phyloP scores from a whole-genome alignment of 768 basidiomycete species.

The Piloderma croceum region DNA sequence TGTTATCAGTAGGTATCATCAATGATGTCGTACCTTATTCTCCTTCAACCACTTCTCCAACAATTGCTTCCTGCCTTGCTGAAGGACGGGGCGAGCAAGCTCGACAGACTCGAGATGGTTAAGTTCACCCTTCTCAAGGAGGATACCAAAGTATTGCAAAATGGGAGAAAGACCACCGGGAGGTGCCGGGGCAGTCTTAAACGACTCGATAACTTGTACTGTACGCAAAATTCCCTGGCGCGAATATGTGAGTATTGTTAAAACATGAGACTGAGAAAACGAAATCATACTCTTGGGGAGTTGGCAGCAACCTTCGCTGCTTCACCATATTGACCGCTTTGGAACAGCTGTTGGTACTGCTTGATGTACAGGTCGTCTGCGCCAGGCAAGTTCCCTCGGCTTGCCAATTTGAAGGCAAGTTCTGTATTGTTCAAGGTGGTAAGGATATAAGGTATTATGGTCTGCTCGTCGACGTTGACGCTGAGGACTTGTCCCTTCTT shows the following conservation, averaged over 20 bases:
- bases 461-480: slow-evolving; percentile 94
- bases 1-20: slow-evolving; percentile 3
- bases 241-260: slow-evolving; percentile 7
- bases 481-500: slow-evolving; percentile 98
- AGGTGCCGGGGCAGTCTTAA: slow-evolving; percentile 91
- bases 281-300: slow-evolving; percentile 81
- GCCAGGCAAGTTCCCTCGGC: slow-evolving; percentile 92
- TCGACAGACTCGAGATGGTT: slow-evolving; percentile 96
- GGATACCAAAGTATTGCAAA: slow-evolving; percentile 95
- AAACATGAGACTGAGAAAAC: no score
- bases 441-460: slow-evolving; percentile 92
- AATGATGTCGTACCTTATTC: slow-evolving; percentile 98
- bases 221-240: slow-evolving; percentile 88
- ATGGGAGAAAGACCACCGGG: slow-evolving; percentile 92
- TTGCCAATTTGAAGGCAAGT: slow-evolving; percentile 95
- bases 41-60: slow-evolving; percentile 99
- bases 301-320: slow-evolving; percentile 98
- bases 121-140: slow-evolving; percentile 97
- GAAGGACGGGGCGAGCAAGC: slow-evolving; percentile 90
- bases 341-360: slow-evolving; percentile 90
- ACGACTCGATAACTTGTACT: slow-evolving; percentile 90
- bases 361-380: slow-evolving; percentile 95
- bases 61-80: slow-evolving; percentile 93
- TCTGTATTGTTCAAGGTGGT: slow-evolving; percentile 94
- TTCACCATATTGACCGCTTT: slow-evolving; percentile 81